These are phyloP conservation scores for Nematocida major DNA, from an alignment of 371 early-diverging fungal species.

Conservation along the genomic window DNA sequence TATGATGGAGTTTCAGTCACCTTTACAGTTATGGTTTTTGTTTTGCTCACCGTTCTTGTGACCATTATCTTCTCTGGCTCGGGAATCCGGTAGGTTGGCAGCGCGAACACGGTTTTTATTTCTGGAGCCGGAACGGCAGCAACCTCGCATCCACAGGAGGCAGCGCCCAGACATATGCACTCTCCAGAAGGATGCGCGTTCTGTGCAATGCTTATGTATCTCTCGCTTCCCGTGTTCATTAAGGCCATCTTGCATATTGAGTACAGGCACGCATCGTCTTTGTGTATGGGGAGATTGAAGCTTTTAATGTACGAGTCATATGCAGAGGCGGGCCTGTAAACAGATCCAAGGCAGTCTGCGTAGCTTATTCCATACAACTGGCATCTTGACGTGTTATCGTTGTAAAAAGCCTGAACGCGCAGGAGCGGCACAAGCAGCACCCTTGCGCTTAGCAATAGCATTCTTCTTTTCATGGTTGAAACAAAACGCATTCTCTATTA, in stretches of 20 bases:
- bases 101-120: background rate
- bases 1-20: background rate
- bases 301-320: conserved; percentile 55
- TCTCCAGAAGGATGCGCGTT: conserved; percentile 28
- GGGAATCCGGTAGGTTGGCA: background rate
- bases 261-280: conserved; percentile 44
- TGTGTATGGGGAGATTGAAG: conserved; percentile 54
- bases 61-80: background rate
- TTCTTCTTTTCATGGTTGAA: conserved; percentile 11
- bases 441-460: background rate
- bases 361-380: conserved; percentile 38
- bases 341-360: conserved; percentile 51
- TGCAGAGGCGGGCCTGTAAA: conserved; percentile 43
- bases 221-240: background rate
- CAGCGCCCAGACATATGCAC: conserved; percentile 29
- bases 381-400: conserved; percentile 19
- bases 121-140: background rate
- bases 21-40: background rate
- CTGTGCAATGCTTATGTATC: conserved; percentile 19
- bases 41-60: background rate
- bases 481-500: conserved; percentile 2
- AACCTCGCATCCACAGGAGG: conserved; percentile 26
- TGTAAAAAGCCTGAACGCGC: background rate
- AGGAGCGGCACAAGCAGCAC: background rate
- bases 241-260: conserved; percentile 46